phyloP scores from a whole-genome alignment of 225 moss, liverwort and hornwort genomes.

The Sphagnum contortum region DNA sequence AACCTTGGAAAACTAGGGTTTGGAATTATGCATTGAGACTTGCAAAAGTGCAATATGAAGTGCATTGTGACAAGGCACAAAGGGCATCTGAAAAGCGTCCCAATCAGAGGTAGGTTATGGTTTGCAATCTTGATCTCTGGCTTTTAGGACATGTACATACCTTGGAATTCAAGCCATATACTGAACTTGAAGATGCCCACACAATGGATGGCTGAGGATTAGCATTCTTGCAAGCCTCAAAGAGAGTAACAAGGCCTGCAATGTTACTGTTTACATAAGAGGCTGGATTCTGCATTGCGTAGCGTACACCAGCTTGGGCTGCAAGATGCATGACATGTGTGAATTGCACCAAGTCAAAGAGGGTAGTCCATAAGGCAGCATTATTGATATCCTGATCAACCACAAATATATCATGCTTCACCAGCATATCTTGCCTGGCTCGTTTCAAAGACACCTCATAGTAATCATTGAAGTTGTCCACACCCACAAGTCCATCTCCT shows the following conservation, averaged over 20 bases:
- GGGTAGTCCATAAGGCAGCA: constrained; percentile 34
- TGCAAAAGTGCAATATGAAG: too few relatives aligned
- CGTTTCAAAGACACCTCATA: constrained; percentile 59
- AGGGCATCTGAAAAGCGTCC: too few relatives aligned
- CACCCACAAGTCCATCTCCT: constrained; percentile 49
- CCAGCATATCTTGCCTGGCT: constrained; percentile 46
- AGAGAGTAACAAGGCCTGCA: constrained; percentile 51
- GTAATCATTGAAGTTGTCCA: constrained; percentile 54
- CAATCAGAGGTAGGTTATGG: too few relatives aligned
- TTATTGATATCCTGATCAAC: constrained; percentile 57
- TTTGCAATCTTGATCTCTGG: too few relatives aligned
- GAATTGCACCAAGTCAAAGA: constrained; percentile 43
- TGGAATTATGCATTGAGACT: too few relatives aligned
- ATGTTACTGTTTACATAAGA: constrained; percentile 55
- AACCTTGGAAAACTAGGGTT: too few relatives aligned
- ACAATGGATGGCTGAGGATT: constrained; percentile 56
- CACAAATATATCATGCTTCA: constrained; percentile 40
- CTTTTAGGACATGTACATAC: constrained; percentile 7
- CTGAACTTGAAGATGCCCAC: constrained; percentile 62
- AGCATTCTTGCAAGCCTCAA: constrained; percentile 52
- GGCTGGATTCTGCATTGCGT: constrained; percentile 55
- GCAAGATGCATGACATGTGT: constrained; percentile 58
- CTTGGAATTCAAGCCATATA: constrained; percentile 57
- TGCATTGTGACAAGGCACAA: too few relatives aligned
- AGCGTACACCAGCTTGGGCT: constrained; percentile 55